Base-by-base conservation (phyloP, 2,329 filamentous ascomycete species). In the Cordyceps cicadae region DNA sequence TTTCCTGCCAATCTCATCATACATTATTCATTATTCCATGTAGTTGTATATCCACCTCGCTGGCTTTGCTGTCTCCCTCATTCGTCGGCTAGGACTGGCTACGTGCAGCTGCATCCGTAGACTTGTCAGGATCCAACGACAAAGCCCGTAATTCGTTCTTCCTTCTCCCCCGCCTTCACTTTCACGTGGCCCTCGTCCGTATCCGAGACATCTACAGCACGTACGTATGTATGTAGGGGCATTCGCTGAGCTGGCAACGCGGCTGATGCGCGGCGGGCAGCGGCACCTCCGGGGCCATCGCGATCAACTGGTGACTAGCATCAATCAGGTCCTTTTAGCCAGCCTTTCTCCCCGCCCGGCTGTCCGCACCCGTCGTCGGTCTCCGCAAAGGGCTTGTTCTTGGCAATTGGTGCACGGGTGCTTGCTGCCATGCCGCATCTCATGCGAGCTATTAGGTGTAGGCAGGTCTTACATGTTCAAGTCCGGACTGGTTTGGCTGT, bases 361-460 rank as follows among this genome's bases (percentile, higher is more conserved):
- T 29, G 4, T 14, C 49, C 49, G 48, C n/a, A n/a, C 29, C 26
- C 26, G 9, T 37, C n/a, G 15, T 54, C 14, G 19, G 3, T 54
- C n/a, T 19, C 26, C n/a, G 52, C 15, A 19, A 37, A 37, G 34
- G 34, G 9, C 34, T 37, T 14, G 2, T 37, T 37, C 9, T 11
- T 37, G 34, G 34, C 12, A 14, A 14, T 37, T 37, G 34, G 34
- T 14, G 8, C 53, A 55, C 41, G 21, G 41, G 53, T 34, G 41
- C 32, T 55, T 55, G 53, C 41, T 37, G 53, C 34, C 53, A 55
- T 55, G 53, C 53, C 26, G 26, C 53, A 46, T 46, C 26, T n/a
- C n/a, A 46, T 55, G 53, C 41, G 46, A 32, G 53, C 39, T 34
- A 21, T 15, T 1, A 32, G 41, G 39, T 24, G 53, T 41, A 55